Conservation (phyloP, 306 rosid genomes). For the Argentina anserina region DNA sequence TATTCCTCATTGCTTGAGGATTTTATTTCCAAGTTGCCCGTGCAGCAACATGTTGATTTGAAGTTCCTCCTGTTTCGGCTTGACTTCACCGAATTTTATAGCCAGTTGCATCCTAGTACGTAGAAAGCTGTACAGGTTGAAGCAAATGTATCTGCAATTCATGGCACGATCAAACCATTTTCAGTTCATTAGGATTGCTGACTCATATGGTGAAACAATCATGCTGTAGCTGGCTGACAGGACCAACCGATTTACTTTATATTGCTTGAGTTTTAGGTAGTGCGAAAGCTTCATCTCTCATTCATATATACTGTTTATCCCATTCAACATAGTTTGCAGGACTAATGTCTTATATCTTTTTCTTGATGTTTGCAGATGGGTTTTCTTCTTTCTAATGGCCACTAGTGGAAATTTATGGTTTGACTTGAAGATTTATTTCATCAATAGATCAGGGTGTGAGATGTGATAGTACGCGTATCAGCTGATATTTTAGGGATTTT, state of each 20-base stretch:
- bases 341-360: slow-evolving; percentile 12
- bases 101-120: slow-evolving; percentile 51
- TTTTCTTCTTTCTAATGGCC: slow-evolving; percentile 36
- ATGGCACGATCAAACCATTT: slow-evolving; percentile 29
- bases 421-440: slow-evolving; percentile 37
- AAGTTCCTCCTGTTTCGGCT: slow-evolving; percentile 96
- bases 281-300: slow-evolving; percentile 11
- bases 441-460: slow-evolving; percentile 42
- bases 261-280: slow-evolving; percentile 48
- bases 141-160: slow-evolving; percentile 24
- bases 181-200: slow-evolving; percentile 25
- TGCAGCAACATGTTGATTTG: slow-evolving; percentile 93
- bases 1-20: slow-evolving; percentile 82
- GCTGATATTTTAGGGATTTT: slow-evolving; percentile 39
- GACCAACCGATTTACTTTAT: slow-evolving; percentile 30
- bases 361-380: slow-evolving; percentile 34
- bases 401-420: slow-evolving; percentile 37
- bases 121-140: slow-evolving; percentile 32
- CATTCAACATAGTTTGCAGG: background rate
- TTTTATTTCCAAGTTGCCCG: slow-evolving; percentile 89
- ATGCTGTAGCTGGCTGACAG: slow-evolving; percentile 38
- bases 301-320: background rate
- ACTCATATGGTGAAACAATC: slow-evolving; percentile 31
- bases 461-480: slow-evolving; percentile 37
- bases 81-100: slow-evolving; percentile 87